Conservation (phyloP, 2,329 filamentous ascomycete species). For the Venturia effusa region DNA sequence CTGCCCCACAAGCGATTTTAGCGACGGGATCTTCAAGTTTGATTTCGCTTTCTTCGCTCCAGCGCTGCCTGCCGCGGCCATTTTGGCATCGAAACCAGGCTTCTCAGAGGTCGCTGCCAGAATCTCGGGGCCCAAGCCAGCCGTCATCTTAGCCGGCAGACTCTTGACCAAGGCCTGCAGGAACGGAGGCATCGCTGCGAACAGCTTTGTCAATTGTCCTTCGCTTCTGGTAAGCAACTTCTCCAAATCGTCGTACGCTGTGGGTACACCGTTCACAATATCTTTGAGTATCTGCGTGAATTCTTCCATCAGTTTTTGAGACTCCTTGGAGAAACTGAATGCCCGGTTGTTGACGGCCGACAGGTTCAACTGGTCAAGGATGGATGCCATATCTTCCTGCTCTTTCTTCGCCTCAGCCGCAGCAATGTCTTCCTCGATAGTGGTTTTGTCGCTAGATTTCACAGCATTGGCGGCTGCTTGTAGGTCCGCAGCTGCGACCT, state of each 20-base stretch:
- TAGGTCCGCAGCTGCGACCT: conserved; percentile 24
- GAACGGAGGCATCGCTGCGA: conserved; percentile 59
- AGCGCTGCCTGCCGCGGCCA: conserved; percentile 21
- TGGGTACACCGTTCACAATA: conserved; percentile 82
- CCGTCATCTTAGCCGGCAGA: conserved; percentile 71
- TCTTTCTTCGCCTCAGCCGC: conserved; percentile 38
- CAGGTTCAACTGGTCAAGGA: conserved; percentile 78
- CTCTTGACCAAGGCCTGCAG: conserved; percentile 79
- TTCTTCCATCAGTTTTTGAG: conserved; percentile 65
- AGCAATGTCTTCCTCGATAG: conserved; percentile 15
- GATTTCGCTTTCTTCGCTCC: conserved; percentile 41
- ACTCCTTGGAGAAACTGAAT: conserved; percentile 75
- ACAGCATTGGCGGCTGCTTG: conserved; percentile 23
- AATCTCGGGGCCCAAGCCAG: conserved; percentile 67
- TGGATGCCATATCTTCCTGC: conserved; percentile 60
- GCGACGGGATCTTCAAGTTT: conserved; percentile 54
- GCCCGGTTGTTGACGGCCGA: conserved; percentile 75
- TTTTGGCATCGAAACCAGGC: conserved; percentile 33
- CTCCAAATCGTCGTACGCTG: conserved; percentile 83
- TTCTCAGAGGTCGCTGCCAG: conserved; percentile 69
- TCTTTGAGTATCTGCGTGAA: conserved; percentile 92
- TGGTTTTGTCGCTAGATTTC: conserved; percentile 22
- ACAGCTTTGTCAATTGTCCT: conserved; percentile 52
- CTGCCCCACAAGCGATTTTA: conserved; percentile 73
- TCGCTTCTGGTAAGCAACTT: conserved; percentile 54